phyloP scores from a whole-genome alignment of 352 stramenopile species.

The Phytophthora syringae region DNA sequence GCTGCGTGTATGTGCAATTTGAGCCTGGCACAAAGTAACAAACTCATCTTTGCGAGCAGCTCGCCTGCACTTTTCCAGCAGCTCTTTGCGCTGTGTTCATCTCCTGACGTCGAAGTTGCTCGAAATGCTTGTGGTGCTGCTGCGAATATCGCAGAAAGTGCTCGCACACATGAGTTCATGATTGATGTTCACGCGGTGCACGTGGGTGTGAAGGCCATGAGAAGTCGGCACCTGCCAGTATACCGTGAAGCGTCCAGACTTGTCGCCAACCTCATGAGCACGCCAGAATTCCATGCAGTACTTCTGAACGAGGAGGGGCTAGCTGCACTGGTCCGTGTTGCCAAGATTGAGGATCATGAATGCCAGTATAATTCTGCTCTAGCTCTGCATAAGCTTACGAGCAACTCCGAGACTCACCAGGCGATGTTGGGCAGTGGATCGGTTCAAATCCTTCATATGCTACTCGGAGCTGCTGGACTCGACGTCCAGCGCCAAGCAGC shows the following conservation, averaged over 20 bases:
- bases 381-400: slow-evolving; percentile 89
- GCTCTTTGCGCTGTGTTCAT: slow-evolving; percentile 80
- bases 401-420: slow-evolving; percentile 75
- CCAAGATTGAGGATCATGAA: slow-evolving; percentile 91
- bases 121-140: slow-evolving; percentile 91
- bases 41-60: slow-evolving; percentile 62
- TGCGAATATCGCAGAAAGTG: slow-evolving; percentile 92
- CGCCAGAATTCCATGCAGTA: slow-evolving; percentile 74
- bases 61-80: slow-evolving; percentile 57
- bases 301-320: slow-evolving; percentile 89
- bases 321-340: slow-evolving; percentile 82
- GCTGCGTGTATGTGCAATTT: slow-evolving; percentile 90
- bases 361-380: slow-evolving; percentile 91
- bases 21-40: slow-evolving; percentile 82
- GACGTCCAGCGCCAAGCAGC: slow-evolving; percentile 91
- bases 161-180: slow-evolving; percentile 83
- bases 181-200: slow-evolving; percentile 90
- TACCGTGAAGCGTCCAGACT: slow-evolving; percentile 93
- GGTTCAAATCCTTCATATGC: slow-evolving; percentile 68
- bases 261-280: slow-evolving; percentile 91
- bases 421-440: slow-evolving; percentile 67
- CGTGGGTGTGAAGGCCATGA: slow-evolving; percentile 88
- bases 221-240: slow-evolving; percentile 88
- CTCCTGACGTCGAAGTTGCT: slow-evolving; percentile 90
- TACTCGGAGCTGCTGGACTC: slow-evolving; percentile 75